Base-by-base conservation (phyloP, 441 rosid species). In the Biscutella laevigata region DNA sequence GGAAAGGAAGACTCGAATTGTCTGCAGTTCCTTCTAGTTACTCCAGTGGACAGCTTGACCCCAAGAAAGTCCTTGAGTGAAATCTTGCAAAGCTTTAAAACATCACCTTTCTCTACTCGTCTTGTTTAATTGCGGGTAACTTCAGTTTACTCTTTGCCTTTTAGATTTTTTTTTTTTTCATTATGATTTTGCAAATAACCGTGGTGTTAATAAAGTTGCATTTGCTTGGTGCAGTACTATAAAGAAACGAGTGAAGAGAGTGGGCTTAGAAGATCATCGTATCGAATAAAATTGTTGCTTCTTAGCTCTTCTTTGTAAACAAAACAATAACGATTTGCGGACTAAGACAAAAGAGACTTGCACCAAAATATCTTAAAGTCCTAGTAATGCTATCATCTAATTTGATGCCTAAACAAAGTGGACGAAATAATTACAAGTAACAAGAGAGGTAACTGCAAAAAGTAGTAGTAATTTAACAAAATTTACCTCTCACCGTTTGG, bases 21-120 rank as follows among this genome's bases (percentile, higher is more conserved):
- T 88, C 88, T 9, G 80, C 84, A 37, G 95, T 88, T 54, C 95
- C 95, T 45, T 86, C 95, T 34, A 88, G 94, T 68, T 88, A 86
- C 69, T 82, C 94, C 55, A 88, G 98, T 25, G 95, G 98, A 21
- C 95, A 85, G 61, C 96, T 88, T 56, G 96, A 91, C 62, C 95
- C 96, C 15, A 70, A 42, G 70, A 81, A 63, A 67, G 89, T 80
- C 50, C 73, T 85, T 15, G 71, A 54, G 13, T 68, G 75, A n/a
- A 74, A 70, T 76, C 75, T 73, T 54, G 36, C 59, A 46, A n/a
- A 59, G 44, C 12, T 11, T 12, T 14, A 13, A 34, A 29, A 27
- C 16, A 21, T 20, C 32, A 37, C 33, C 28, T 21, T 26, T 28
- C 12, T 35, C n/a, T 11, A 29, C 25, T 54, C 42, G 25, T 47